Base-by-base conservation (phyloP, 1,139 yeast genomes). In the Meyerozyma sp. region DNA sequence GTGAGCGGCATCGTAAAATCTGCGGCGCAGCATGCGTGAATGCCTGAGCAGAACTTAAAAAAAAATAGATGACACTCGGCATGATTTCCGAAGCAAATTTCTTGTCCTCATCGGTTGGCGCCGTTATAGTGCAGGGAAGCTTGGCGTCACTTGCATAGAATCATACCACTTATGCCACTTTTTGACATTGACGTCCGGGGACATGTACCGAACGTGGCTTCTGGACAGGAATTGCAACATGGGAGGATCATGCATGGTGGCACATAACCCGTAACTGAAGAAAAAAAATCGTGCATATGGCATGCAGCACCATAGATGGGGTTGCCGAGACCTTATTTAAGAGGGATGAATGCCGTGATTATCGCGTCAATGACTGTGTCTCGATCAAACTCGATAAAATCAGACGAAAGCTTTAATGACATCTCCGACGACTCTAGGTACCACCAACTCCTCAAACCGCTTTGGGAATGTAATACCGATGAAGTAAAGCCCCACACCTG, bases 401-500 rank as follows among this genome's bases (percentile, higher is more conserved):
- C 37, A 10, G 37, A 34, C 26, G 37, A 34, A 8, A 34, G 37
- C 27, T 5, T 18, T 6, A 20, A 18, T 21, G 26, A 21, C 1
- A 34, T 34, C 25, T 21, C 37, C 14, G 37, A 34, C 3, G 26
- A 34, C 26, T 20, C 37, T 2, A 34, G 11, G 37, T 34, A 34
- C 16, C n/a, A 34, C 4, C 25, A 34, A 18, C 14, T 34, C 5
- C 14, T 34, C 8, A 11, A 14, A 10, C 37, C 37, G 7, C 37
- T 34, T 21, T 34, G 37, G 37, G 37, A 34, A 34, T 34, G 37
- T 13, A 11, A 18, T 14, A 20, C 37, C 13, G 37, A 34, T 3
- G 37, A 34, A 21, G 37, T 34, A 5, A 34, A 34, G 27, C 26
- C 37, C n/a, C 37, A 34, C 14, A 34, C 37, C 11, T 34, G 37